A percentile compares a stretch with the other conserved stretches of the same genome.
phyloP scores from a whole-genome alignment of 2,329 filamentous ascomycete species.

The Sarocladium strictum region DNA sequence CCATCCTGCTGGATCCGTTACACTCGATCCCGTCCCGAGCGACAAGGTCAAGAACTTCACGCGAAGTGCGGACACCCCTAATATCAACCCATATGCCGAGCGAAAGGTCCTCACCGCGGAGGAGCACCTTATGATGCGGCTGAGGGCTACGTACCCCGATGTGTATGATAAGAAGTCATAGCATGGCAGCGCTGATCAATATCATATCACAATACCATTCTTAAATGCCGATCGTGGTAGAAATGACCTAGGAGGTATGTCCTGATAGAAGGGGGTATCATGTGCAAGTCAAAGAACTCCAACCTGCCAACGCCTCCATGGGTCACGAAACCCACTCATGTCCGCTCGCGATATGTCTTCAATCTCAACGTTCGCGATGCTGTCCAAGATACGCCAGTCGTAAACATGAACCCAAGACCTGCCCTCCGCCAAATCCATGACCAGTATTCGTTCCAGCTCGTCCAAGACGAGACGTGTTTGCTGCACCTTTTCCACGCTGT shows the following conservation, averaged over 20 bases:
- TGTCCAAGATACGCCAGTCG: constrained; percentile 40
- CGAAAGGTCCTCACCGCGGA: constrained; percentile 55
- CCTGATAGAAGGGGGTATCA: not conserved
- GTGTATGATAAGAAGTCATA: constrained; percentile 41
- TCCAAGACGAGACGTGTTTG: not conserved
- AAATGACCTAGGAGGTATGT: too few relatives aligned
- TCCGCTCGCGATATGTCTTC: constrained; percentile 22
- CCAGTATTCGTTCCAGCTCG: not conserved
- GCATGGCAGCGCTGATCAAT: not conserved
- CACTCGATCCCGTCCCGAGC: constrained; percentile 55
- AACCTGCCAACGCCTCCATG: constrained; percentile 39
- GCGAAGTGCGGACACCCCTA: constrained; percentile 22
- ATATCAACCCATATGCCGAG: constrained; percentile 42
- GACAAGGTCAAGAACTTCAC: constrained; percentile 42
- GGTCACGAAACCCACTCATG: constrained; percentile 29
- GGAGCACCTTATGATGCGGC: constrained; percentile 56
- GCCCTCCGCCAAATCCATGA: not conserved
- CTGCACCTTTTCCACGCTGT: constrained; percentile 20
- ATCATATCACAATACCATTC: too few relatives aligned
- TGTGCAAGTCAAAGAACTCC: constrained; percentile 17
- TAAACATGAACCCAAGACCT: constrained; percentile 30
- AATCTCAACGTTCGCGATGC: constrained; percentile 34
- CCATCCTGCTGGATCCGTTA: constrained; percentile 50
- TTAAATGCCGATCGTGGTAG: too few relatives aligned
- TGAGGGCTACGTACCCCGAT: constrained; percentile 52